phyloP scores from a whole-genome alignment of 73 alveolate genomes.

The Tetrahymena thermophila region DNA sequence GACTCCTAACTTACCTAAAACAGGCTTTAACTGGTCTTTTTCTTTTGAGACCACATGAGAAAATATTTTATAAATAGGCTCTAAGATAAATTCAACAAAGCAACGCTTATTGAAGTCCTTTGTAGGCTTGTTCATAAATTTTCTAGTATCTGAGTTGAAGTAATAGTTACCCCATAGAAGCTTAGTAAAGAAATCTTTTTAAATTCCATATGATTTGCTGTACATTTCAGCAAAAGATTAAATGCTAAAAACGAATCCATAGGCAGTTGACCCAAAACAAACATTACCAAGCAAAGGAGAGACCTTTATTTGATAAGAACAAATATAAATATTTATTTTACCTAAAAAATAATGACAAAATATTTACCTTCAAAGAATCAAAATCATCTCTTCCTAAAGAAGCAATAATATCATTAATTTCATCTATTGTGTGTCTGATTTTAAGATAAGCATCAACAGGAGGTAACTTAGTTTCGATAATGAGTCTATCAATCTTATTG shows the following conservation, averaged over 20 bases:
- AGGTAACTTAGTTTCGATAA: constrained; percentile 95
- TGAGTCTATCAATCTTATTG: constrained; percentile 95
- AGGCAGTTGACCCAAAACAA: constrained; percentile 82
- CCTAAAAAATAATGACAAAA: constrained; percentile 33
- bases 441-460: constrained; percentile 98
- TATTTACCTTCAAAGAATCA: constrained; percentile 43
- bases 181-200: constrained; percentile 62
- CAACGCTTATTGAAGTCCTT: constrained; percentile 49
- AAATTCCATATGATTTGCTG: constrained; percentile 56
- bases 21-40: constrained; percentile 69
- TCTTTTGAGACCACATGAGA: constrained; percentile 78
- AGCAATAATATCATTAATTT: constrained; percentile 67
- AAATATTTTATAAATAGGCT: constrained; percentile 90
- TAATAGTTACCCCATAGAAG: constrained; percentile 98
- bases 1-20: constrained; percentile 64
- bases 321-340: constrained; percentile 11
- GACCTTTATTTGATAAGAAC: constrained; percentile 8
- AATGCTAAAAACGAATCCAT: constrained; percentile 81
- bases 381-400: constrained; percentile 32
- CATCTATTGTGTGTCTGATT: constrained; percentile 87
- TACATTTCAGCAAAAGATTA: constrained; percentile 83
- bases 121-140: constrained; percentile 65
- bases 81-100: constrained; percentile 85
- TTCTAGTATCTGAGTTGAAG: constrained; percentile 78
- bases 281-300: constrained; percentile 88